phyloP scores from a whole-genome alignment of 805 yeast species.

The Metschnikowia rubicola region DNA sequence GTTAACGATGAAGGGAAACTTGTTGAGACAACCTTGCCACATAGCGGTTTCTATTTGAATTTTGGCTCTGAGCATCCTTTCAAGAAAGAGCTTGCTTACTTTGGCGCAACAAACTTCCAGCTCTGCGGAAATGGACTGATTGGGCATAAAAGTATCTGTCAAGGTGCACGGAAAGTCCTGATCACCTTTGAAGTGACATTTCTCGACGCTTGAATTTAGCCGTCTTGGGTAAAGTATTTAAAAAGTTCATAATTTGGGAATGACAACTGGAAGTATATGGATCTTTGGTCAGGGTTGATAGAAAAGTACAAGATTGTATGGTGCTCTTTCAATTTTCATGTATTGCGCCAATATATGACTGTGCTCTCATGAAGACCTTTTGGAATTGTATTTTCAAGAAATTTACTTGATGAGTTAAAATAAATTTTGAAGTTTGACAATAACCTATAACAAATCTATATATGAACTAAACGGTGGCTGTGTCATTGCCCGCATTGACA shows the following conservation, averaged over 20 bases:
- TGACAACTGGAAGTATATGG: too few relatives aligned
- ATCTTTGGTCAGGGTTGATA: too few relatives aligned
- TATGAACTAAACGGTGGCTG: too few relatives aligned
- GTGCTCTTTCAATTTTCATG: too few relatives aligned
- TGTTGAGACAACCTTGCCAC: neutral
- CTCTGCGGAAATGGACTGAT: slow-evolving; percentile 2
- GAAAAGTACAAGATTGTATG: too few relatives aligned
- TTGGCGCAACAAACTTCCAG: neutral
- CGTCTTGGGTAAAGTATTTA: too few relatives aligned
- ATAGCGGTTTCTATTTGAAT: neutral
- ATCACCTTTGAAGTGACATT: neutral
- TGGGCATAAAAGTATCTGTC: neutral
- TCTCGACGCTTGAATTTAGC: too few relatives aligned
- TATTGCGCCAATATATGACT: too few relatives aligned
- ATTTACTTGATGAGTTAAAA: neutral
- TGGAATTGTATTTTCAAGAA: neutral
- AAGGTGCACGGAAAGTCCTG: neutral
- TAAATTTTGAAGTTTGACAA: too few relatives aligned
- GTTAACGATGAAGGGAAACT: neutral
- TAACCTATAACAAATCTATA: too few relatives aligned
- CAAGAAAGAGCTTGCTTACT: neutral
- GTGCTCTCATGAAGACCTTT: neutral
- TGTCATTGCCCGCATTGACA: slow-evolving; percentile 28
- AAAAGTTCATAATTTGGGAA: too few relatives aligned
- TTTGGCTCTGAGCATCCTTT: neutral